phyloP scores from a whole-genome alignment of 2,329 filamentous ascomycete genomes.

The Fusarium irregulare region DNA sequence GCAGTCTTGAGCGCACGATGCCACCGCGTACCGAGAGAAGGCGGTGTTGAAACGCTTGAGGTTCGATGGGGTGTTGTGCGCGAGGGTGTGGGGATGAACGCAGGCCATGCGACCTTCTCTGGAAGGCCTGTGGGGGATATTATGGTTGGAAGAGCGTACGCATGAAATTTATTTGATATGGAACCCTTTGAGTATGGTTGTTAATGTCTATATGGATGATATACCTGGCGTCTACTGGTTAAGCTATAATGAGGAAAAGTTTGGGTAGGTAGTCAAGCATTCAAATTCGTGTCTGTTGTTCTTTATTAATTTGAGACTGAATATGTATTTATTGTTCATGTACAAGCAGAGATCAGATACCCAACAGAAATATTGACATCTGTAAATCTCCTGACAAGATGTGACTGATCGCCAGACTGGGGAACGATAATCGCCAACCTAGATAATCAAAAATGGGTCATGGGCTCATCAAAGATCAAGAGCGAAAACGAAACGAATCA shows the following conservation, averaged over 20 bases:
- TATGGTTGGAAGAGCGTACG: slow-evolving; percentile 45
- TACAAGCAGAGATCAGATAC: background rate
- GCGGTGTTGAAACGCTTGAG: slow-evolving; percentile 51
- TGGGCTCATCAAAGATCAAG: slow-evolving; percentile 14
- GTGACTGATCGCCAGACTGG: background rate
- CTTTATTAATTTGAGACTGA: background rate
- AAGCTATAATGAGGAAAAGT: slow-evolving; percentile 26
- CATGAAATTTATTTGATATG: slow-evolving; percentile 12
- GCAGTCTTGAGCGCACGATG: slow-evolving; percentile 64
- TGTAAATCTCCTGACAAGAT: background rate
- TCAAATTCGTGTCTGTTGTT: slow-evolving; percentile 1
- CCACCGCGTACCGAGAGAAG: slow-evolving; percentile 52
- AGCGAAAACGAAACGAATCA: slow-evolving; percentile 20
- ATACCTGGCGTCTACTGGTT: slow-evolving; percentile 34
- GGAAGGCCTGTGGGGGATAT: slow-evolving; percentile 48
- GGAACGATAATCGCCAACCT: slow-evolving; percentile 6
- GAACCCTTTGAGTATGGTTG: slow-evolving; percentile 1
- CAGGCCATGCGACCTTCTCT: slow-evolving; percentile 60
- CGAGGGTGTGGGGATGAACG: slow-evolving; percentile 52
- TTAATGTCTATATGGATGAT: slow-evolving; percentile 21
- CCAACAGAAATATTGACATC: background rate
- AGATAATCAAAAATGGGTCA: slow-evolving; percentile 36
- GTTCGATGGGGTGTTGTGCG: slow-evolving; percentile 61
- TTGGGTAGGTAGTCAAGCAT: slow-evolving; percentile 11
- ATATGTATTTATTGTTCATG: background rate